A percentile compares a stretch with the other conserved stretches of the same genome.
Conservation (phyloP, 176 grass and related monocot genomes). For the Rhynchospora tenuis region DNA sequence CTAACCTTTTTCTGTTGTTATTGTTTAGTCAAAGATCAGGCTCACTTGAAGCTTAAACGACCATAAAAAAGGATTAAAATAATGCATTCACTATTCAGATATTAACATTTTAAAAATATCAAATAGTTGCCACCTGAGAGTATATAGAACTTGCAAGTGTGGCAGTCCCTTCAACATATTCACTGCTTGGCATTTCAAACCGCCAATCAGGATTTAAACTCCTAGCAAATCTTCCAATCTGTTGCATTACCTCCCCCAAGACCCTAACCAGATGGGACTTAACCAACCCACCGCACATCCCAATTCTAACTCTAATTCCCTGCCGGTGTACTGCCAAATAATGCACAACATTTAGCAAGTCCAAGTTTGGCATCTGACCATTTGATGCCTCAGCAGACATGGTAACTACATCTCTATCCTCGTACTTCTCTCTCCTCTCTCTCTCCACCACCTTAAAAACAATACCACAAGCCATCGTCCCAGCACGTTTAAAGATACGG, state of each 20-base stretch:
- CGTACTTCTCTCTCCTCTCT: conserved; percentile 34
- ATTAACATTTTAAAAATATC: background rate
- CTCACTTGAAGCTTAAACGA: conserved; percentile 10
- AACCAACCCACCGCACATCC: conserved; percentile 46
- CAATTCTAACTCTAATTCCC: conserved; percentile 71
- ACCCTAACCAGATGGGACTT: conserved; percentile 49
- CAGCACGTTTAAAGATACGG: conserved; percentile 75
- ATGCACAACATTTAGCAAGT: conserved; percentile 88
- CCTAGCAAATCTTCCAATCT: conserved; percentile 59
- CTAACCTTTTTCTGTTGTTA: background rate
- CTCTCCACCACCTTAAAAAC: conserved; percentile 65
- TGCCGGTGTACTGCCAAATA: conserved; percentile 97
- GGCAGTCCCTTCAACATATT: conserved; percentile 75
- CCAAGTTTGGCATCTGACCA: conserved; percentile 99
- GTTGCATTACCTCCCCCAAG: conserved; percentile 63
- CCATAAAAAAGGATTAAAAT: background rate
- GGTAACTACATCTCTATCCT: conserved; percentile 67
- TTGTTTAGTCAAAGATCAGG: background rate
- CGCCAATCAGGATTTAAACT: conserved; percentile 82
- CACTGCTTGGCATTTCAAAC: conserved; percentile 58
- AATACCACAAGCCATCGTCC: conserved; percentile 82
- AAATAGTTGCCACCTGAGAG: conserved; percentile 54
- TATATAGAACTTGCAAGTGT: conserved; percentile 87
- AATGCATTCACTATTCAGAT: background rate
- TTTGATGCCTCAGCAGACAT: conserved; percentile 96